Evolutionary conservation across 2,329 filamentous ascomycete genomes (phyloP).

Genomic region (Ambrosiella cleistominuta): DNA sequence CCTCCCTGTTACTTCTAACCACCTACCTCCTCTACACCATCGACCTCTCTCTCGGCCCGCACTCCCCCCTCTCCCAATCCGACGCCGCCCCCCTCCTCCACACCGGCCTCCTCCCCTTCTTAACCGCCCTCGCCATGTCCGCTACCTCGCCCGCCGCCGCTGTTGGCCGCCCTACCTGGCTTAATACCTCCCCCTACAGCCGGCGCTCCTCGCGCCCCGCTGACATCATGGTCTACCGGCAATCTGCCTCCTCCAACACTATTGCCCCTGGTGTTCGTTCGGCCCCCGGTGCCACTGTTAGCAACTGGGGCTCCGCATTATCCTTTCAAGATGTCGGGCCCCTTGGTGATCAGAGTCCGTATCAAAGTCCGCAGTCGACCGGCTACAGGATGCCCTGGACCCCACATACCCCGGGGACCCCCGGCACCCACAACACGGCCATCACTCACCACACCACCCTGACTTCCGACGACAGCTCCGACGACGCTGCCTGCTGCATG

Average conservation of each 20-base stretch:
- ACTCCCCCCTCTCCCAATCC: conserved; percentile 22
- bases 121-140: conserved; percentile 21
- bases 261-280: no score
- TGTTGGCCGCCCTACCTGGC: conserved; percentile 25
- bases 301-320: neutral
- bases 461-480: neutral
- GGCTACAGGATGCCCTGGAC: neutral
- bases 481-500: conserved; percentile 1
- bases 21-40: conserved; percentile 26
- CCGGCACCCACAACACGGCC: neutral
- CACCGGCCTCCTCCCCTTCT: conserved; percentile 24
- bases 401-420: conserved; percentile 1
- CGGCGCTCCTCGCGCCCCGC: conserved; percentile 4
- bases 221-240: conserved; percentile 7
- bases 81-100: conserved; percentile 23
- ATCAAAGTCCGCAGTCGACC: neutral
- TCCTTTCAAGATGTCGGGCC: conserved; percentile 1
- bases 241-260: neutral
- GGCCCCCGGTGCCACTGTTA: no score
- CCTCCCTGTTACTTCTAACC: conserved; percentile 22
- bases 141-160: conserved; percentile 23
- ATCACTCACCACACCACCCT: conserved; percentile 3
- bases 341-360: neutral
- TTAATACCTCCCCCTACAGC: conserved; percentile 20
- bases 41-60: conserved; percentile 23